Base-by-base conservation (phyloP, 176 grass and related monocot genomes). In the Aechmea fasciata region DNA sequence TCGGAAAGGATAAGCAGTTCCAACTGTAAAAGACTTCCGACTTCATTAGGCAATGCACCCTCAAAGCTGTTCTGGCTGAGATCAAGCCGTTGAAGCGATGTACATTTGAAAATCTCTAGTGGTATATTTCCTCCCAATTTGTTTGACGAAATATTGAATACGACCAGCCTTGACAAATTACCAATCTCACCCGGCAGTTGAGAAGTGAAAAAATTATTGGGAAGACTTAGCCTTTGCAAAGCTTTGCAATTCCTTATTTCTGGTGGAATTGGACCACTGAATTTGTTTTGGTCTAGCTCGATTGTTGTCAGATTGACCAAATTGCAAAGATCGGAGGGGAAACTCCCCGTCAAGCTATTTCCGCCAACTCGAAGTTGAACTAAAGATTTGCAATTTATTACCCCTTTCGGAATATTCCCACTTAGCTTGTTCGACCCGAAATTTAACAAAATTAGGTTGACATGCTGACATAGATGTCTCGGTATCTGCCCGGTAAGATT, bases 141-240 rank as follows among this genome's bases (percentile, higher is more conserved):
- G 71, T 99, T 99, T 70, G 79, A 93, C 61, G 95, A 99, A 66
- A 94, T 93, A 70, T 99, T 99, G 69, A 99, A 99, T 75, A 99
- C 78, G 48, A 99, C 95, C 0, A 99, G 80, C 78, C 75, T 87
- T 47, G 82, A 90, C 48, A 99, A 63, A 49, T 78, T 77, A 75
- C 90, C 90, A 59, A 99, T 93, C 83, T 99, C 86, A 54, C 18
- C 47, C 11, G 95, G 95, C 67, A 99, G 86, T 53, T 99, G 76
- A 47, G 87, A 81, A 2, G 87, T 82, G 82, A 99, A 99, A 76
- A 85, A 99, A 54, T 99, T 99, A 57, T 90, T 94, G 59, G 87
- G 78, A 77, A 99, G 76, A 69, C 85, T 76, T 18, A 99, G 80
- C 75, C 95, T 81, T 75, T 94, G 95, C 52, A 99, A 59, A 80